Percentiles rank a stretch among this genome's conserved stretches.
Evolutionary conservation across 176 grass and related monocot genomes (phyloP).

Genomic region (Triticum timopheevii): DNA sequence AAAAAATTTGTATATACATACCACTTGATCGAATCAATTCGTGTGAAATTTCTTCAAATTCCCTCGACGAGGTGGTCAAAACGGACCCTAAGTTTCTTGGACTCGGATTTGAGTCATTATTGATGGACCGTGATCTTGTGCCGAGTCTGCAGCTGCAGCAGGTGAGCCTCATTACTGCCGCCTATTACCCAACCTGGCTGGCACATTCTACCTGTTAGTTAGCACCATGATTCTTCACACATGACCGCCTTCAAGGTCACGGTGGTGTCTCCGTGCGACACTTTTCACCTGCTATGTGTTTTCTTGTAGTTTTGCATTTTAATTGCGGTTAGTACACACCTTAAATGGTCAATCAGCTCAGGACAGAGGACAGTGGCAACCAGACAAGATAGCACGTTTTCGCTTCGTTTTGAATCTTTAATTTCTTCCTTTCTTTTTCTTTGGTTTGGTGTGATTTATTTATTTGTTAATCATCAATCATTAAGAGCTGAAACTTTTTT

Average conservation of each 20-base stretch:
- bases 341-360: conserved; percentile 12
- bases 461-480: neutral
- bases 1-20: too few relatives aligned
- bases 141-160: conserved; percentile 11
- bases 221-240: conserved; percentile 18
- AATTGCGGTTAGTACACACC: neutral
- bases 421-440: neutral
- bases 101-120: conserved; percentile 20
- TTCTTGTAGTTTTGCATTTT: conserved; percentile 16
- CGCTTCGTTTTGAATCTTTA: neutral
- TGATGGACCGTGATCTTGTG: conserved; percentile 8
- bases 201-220: conserved; percentile 11
- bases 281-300: conserved; percentile 3
- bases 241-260: neutral
- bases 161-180: conserved; percentile 17
- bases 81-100: neutral
- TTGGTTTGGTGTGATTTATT: neutral
- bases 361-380: neutral
- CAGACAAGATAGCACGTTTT: neutral
- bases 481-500: neutral
- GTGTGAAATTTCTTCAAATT: neutral
- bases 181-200: neutral
- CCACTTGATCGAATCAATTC: neutral
- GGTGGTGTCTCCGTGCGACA: neutral
- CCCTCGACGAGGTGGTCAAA: neutral